Percentiles rank a stretch among this genome's conserved stretches.
Evolutionary conservation across 257 asterid species (phyloP).

Genomic region (Penstemon davidsonii): DNA sequence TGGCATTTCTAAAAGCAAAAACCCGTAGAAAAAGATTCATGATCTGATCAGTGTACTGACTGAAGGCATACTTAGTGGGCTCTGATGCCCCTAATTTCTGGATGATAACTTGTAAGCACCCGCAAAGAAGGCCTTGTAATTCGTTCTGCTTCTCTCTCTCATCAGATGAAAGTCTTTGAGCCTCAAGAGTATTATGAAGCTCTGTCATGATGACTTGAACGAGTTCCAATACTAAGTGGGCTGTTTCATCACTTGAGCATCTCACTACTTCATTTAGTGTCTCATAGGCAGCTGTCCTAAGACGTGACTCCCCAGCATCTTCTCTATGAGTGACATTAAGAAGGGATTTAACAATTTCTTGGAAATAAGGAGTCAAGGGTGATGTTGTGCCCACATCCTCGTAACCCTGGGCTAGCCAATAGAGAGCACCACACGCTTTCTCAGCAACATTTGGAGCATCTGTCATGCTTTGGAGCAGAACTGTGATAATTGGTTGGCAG

Average conservation of each 20-base stretch:
- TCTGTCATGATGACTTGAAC: conserved; percentile 78
- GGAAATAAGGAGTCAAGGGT: conserved; percentile 74
- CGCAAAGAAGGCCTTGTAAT: conserved; percentile 81
- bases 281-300: conserved; percentile 81
- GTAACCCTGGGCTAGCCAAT: conserved; percentile 73
- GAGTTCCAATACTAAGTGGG: conserved; percentile 69
- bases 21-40: conserved; percentile 73
- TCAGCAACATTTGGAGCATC: conserved; percentile 87
- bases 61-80: conserved; percentile 56
- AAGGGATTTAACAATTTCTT: conserved; percentile 74
- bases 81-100: conserved; percentile 73
- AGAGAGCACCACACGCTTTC: conserved; percentile 87
- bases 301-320: conserved; percentile 81
- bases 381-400: conserved; percentile 67
- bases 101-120: conserved; percentile 78
- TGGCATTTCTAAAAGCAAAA: conserved; percentile 79
- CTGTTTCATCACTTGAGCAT: conserved; percentile 73
- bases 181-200: conserved; percentile 77
- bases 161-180: conserved; percentile 67
- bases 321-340: conserved; percentile 70
- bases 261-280: conserved; percentile 85
- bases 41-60: conserved; percentile 81
- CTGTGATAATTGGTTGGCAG: conserved; percentile 66
- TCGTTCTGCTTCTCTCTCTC: conserved; percentile 80
- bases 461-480: conserved; percentile 82